Conservation (phyloP, 2,329 filamentous ascomycete species). For the Byssochlamys sp. region DNA sequence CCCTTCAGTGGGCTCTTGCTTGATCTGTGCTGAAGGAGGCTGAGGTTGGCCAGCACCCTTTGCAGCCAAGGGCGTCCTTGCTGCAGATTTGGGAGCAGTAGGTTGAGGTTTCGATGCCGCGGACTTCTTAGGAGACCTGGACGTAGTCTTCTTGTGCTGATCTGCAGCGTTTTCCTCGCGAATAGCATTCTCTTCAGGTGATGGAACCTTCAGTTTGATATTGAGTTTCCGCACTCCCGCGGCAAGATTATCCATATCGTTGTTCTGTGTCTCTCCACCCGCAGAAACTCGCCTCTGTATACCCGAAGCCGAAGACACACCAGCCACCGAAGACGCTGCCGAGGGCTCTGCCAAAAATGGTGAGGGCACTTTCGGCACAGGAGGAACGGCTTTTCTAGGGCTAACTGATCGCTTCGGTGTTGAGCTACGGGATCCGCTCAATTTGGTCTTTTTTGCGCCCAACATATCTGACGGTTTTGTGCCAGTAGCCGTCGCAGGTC, state of each 20-base stretch:
- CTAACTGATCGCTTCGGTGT: slow-evolving; percentile 26
- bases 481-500: slow-evolving; percentile 10
- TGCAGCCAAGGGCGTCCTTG: slow-evolving; percentile 5
- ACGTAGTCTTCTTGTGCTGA: slow-evolving; percentile 30
- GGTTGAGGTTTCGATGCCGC: slow-evolving; percentile 14
- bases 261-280: slow-evolving; percentile 14
- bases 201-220: slow-evolving; percentile 50
- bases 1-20: neutral
- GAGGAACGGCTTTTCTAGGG: slow-evolving; percentile 27
- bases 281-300: slow-evolving; percentile 3
- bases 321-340: slow-evolving; percentile 10
- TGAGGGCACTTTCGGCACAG: slow-evolving; percentile 35
- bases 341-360: slow-evolving; percentile 18
- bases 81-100: slow-evolving; percentile 5
- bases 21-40: neutral
- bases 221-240: slow-evolving; percentile 44
- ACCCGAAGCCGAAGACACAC: neutral
- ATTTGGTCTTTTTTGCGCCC: slow-evolving; percentile 52
- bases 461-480: slow-evolving; percentile 29
- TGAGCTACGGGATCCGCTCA: slow-evolving; percentile 37
- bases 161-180: slow-evolving; percentile 38
- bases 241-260: slow-evolving; percentile 42
- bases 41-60: slow-evolving; percentile 2
- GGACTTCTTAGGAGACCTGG: slow-evolving; percentile 24
- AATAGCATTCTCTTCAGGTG: slow-evolving; percentile 48